Base-by-base conservation (phyloP, 768 basidiomycete species). In the Termitomyces sp. region DNA sequence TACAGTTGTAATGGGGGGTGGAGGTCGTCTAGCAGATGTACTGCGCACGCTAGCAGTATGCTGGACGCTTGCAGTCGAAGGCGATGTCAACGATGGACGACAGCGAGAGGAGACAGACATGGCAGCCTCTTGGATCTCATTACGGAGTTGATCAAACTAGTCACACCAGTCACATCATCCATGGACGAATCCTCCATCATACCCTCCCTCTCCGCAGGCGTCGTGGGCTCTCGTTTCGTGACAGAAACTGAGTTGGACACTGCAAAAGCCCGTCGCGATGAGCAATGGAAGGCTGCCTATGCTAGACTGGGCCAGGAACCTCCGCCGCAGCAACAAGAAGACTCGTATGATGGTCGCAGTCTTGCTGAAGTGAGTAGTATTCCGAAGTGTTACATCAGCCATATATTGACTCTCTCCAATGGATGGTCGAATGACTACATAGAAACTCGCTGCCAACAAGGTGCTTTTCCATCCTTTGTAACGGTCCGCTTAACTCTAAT, bases 361-460 rank as follows among this genome's bases (percentile, higher is more conserved):
- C 78, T 94, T 44, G 92, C 91, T 73, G 92, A 94, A 86, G 92
- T 90, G 75, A 76, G 87, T 73, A 50, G 59, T 59, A 58, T 60
- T 22, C 55, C 60, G 56, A 65, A 64, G 44, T 42, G 63, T 20
- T 39, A 61, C 54, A 36, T 52, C 53, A 63, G 63, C 54, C 62
- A 61, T 64, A 74, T 81, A 78, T 77, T 82, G 73, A 82, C 78
- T 75, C 73, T 69, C 66, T 67, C 65, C 71, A 72, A 69, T 73
- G 76, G 74, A 75, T 74, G 66, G 68, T 67, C 69, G 76, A 67
- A 69, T 73, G 69, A 75, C 68, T 37, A 55, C 69, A 57, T 73
- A 94, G 91, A 92, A 93, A 91, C 79, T 94, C 58, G 92, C 92
- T 65, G 89, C 91, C 46, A 94, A 94, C 70, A 90, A 83, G 80